Base-by-base conservation (phyloP, 2,329 filamentous ascomycete genomes). In the Daldinia sp. region DNA sequence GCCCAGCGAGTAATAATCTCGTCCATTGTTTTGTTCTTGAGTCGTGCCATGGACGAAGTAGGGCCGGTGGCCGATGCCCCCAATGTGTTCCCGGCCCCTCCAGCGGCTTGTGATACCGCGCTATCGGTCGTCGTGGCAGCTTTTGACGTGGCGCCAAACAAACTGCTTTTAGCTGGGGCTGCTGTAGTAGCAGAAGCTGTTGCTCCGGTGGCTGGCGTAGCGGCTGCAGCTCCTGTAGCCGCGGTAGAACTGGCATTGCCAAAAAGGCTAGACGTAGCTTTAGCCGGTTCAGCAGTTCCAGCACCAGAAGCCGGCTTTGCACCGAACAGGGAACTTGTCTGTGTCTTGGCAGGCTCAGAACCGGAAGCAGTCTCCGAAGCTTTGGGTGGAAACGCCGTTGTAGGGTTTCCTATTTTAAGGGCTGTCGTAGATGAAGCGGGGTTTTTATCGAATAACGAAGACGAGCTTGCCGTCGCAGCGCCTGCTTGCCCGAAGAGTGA, bases 11-110 rank as follows among this genome's bases (percentile, higher is more conserved):
- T 97, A 68, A 99, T 93, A 67, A 99, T 97, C 76, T 99, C 95
- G 74, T 99, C 95, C 91, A 99, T 97, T 0, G 94, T 97, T 81
- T 97, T 98, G 78, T 97, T 97, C 82, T 97, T 97, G 34, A 99
- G 83, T 25, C 95, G 90, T 3, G 94, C 95, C 72, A 96, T 88
- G 59, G 93, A 90, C 13, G 95, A 94, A 2, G 89, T 82, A 1
- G 94, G 93, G 0, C 94, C 94, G 30, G 87, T 83, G 3, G 92
- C 96, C 1, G 93, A 96, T 25, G 89, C 87, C 15, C 87, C 88
- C 49, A 94, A 79, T 25, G 75, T 82, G 21, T 78, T 68, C 39
- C 17, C 58, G 7, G 71, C 63, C 13, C 66, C 55, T 13, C 71
- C 27, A 1, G 68, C 50, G 17, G 73, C 53, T 49, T 72, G 71